Evolutionary conservation across 2,329 filamentous ascomycete species (phyloP), one percentile per base, ranked within the genome.

Genomic region (Macrophomina phaseolina): DNA sequence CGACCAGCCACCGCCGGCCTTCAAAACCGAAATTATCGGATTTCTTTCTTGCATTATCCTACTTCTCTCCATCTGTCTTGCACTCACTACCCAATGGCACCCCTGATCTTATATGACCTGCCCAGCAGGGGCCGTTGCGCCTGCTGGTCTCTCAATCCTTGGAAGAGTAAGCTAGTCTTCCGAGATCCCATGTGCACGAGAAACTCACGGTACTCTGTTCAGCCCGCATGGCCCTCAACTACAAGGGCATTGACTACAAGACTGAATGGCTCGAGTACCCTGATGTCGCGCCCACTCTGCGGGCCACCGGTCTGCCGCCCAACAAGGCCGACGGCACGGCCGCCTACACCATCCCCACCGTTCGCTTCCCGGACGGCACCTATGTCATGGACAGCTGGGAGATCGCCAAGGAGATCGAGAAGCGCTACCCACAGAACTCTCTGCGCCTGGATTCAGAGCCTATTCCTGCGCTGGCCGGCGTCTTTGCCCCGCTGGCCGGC

Each of bases 201-300:
- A n/a, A 40, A 6, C 46, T 16, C 9, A n/a, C 1, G 28, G 36
- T 51, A 63, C 32, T 1, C 36, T 68, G 71, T 18, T 6, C 51
- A 91, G 89, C 86, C 52, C 88, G 90, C 1, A 77, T 92, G 66
- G 74, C 85, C 2, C 78, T 92, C 52, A 92, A 91, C 78, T 91
- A 84, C 79, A 92, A 92, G 75, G 81, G 81, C 1, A 75, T 92
- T 14, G 82, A 87, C 53, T 92, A 92, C 79, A 83, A 84, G 73
- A 92, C 89, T 0, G 81, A 89, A 82, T 92, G 89, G 88, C 77
- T 88, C 16, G 88, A 91, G 72, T 91, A 90, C 70, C 89, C 89
- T 0, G 85, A 91, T 42, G 81, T 93, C 68, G 84, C 81, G 66
- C 77, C 85, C 1, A 84, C 76, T 2, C 79, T 91, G 60, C 80